Evolutionary conservation across 768 basidiomycete genomes (phyloP), one percentile per base, ranked within the genome.

Genomic region (Trametes cinnabarina): DNA sequence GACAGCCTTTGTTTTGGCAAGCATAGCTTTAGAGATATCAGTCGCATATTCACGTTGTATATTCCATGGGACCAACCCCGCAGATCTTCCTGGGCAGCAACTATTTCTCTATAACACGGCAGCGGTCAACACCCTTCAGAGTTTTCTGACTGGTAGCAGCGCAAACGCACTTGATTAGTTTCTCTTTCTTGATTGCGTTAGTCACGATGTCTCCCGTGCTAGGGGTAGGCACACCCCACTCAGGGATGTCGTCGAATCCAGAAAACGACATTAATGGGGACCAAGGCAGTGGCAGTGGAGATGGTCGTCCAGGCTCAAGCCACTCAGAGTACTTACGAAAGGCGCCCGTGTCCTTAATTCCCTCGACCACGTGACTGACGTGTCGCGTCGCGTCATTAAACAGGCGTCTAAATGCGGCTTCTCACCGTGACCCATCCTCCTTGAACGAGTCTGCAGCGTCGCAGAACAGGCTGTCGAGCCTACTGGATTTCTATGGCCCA

Each of bases 161-260:
- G 32, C 37, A 23, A 20, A 74, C 85, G 37, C 60, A 92, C 92
- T 87, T 90, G 69, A 94, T 81, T 9, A 88, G 63, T 55, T 85
- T 77, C 68, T 94, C 92, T 65, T 92, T 94, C 69, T 74, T 79
- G 50, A 94, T 76, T 7, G 92, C 86, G 63, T 91, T 88, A 62
- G 83, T 84, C 37, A 94, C 80, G 37, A 88, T 78, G 66, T 92
- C 88, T 44, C 77, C 82, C 19, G 79, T 57, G 10, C 58, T 47
- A 17, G 63, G 34, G 0, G 57, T 30, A 23, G 67, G 57, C 4
- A 52, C 58, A 14, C 63, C 67, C 67, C 69, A 68, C 11, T 58
- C 63, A 8, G 67, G 40, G 9, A 35, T 51, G 35, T 62, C 69
- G 37, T 68, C 67, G 48, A 65, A 67, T 3, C 59, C 56, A 32